phyloP scores from a whole-genome alignment of 768 basidiomycete species.

The Mycena rebaudengoi region DNA sequence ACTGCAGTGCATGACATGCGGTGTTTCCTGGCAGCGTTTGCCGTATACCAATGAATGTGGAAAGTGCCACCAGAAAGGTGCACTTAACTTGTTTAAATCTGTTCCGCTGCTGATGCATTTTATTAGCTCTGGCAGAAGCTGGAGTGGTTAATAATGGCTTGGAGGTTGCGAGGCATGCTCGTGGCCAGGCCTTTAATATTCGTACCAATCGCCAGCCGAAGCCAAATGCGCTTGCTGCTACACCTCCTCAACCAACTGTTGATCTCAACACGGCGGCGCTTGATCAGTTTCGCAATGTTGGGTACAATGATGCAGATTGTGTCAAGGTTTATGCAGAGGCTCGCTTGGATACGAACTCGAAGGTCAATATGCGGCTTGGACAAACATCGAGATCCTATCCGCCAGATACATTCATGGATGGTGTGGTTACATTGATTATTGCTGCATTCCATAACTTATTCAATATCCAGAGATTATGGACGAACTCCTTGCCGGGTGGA shows the following conservation, averaged over 20 bases:
- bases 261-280: background rate
- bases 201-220: background rate
- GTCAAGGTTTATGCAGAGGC: constrained; percentile 4
- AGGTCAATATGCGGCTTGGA: constrained; percentile 1
- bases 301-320: constrained; percentile 4
- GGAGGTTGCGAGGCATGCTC: background rate
- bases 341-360: background rate
- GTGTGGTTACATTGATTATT: background rate
- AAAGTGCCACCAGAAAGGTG: background rate
- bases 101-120: background rate
- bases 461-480: background rate
- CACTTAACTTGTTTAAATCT: background rate
- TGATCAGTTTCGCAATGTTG: constrained; percentile 6
- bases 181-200: background rate
- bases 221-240: background rate
- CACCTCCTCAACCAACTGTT: background rate
- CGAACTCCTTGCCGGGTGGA: constrained; percentile 2
- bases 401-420: constrained; percentile 5
- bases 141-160: background rate
- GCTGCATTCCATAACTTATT: background rate
- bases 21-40: background rate
- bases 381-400: constrained; percentile 4
- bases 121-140: background rate
- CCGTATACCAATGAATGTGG: background rate
- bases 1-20: background rate